Evolutionary conservation across 129 eudicot genomes (phyloP).

Genomic region (Scalesia atractyloides): DNA sequence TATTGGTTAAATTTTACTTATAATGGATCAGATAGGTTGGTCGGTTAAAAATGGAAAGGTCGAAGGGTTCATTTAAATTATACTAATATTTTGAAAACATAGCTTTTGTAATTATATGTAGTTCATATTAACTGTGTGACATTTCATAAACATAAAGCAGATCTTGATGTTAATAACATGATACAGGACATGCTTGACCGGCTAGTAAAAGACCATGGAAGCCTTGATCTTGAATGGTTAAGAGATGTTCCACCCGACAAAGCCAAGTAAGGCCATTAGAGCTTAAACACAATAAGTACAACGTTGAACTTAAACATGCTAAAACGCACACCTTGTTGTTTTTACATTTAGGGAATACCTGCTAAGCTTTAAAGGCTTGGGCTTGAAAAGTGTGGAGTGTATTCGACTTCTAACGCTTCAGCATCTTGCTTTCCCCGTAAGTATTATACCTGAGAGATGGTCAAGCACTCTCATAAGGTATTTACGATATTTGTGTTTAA

Average conservation of each 20-base stretch:
- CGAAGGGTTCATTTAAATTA: neutral
- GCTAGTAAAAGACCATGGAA: conserved; percentile 81
- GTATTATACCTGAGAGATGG: conserved; percentile 25
- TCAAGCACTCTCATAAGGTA: conserved; percentile 4
- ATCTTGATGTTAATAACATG: conserved; percentile 21
- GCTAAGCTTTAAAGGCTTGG: conserved; percentile 81
- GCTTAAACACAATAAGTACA: neutral
- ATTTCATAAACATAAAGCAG: neutral
- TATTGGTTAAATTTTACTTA: neutral
- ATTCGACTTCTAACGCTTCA: conserved; percentile 87
- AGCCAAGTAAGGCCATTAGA: conserved; percentile 74
- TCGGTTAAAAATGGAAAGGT: neutral
- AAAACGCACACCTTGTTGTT: neutral
- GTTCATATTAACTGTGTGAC: neutral
- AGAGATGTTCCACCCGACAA: conserved; percentile 96
- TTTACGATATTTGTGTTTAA: neutral
- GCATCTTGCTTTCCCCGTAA: conserved; percentile 94
- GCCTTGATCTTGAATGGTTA: conserved; percentile 92
- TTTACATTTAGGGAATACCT: conserved; percentile 65
- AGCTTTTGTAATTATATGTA: neutral
- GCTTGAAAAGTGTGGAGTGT: conserved; percentile 90
- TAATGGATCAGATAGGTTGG: neutral
- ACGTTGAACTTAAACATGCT: conserved; percentile 4
- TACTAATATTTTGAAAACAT: neutral
- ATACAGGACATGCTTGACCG: conserved; percentile 83